A percentile compares a stretch with the other conserved stretches of the same genome.
Evolutionary conservation across 805 yeast species (phyloP).

Genomic region (Suhomyces emberorum): DNA sequence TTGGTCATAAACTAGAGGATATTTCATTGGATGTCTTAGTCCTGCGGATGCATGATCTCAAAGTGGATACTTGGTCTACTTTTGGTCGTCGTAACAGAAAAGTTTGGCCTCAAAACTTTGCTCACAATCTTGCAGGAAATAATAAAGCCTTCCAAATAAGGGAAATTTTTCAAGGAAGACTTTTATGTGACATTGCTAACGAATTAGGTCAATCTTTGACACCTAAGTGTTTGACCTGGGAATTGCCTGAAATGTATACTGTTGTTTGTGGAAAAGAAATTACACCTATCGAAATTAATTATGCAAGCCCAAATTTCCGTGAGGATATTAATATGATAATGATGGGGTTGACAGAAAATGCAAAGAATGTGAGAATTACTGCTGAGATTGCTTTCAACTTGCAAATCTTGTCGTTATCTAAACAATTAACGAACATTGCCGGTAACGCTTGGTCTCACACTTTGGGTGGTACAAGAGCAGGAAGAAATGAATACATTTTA

Average conservation of each 20-base stretch:
- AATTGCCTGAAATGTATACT: constrained; percentile 83
- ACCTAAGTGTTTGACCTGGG: constrained; percentile 92
- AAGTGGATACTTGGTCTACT: constrained; percentile 72
- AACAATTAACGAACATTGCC: constrained; percentile 87
- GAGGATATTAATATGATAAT: constrained; percentile 66
- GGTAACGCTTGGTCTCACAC: constrained; percentile 98
- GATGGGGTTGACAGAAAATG: constrained; percentile 69
- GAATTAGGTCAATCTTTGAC: constrained; percentile 94
- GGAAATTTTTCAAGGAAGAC: constrained; percentile 78
- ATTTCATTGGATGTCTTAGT: constrained; percentile 75
- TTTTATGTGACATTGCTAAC: constrained; percentile 88
- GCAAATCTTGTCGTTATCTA: constrained; percentile 84
- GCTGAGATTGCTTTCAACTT: constrained; percentile 77
- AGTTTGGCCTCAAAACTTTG: constrained; percentile 74
- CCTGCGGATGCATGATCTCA: constrained; percentile 74
- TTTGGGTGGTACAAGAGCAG: constrained; percentile 90
- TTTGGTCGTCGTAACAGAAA: constrained; percentile 80
- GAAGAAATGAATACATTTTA: constrained; percentile 89
- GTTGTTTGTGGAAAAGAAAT: constrained; percentile 67
- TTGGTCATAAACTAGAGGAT: constrained; percentile 85
- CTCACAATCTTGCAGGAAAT: constrained; percentile 43
- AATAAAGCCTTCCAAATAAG: constrained; percentile 55
- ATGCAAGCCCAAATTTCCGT: constrained; percentile 59
- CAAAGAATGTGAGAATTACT: constrained; percentile 61
- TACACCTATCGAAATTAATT: constrained; percentile 67